phyloP scores from a whole-genome alignment of 306 rosid genomes.

The Corylus avellana region DNA sequence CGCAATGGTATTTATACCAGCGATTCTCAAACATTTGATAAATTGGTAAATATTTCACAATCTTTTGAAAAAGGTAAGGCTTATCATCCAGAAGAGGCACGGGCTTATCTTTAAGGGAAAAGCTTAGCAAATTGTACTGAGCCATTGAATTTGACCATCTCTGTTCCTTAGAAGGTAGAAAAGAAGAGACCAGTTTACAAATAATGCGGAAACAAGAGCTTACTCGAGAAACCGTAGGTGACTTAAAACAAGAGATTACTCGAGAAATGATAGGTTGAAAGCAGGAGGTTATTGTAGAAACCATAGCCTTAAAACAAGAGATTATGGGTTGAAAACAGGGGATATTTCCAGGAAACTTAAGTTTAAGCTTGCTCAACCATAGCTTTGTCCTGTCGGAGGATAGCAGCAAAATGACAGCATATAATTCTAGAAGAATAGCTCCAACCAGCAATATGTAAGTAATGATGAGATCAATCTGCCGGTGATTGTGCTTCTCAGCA shows the following conservation, averaged over 20 bases:
- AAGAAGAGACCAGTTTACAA: background rate
- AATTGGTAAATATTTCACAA: background rate
- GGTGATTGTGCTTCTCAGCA: background rate
- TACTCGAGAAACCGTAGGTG: no score
- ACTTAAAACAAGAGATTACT: background rate
- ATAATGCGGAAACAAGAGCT: no score
- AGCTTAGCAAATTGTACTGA: background rate
- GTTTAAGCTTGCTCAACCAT: background rate
- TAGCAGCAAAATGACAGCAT: slow-evolving; percentile 1
- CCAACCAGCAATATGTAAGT: background rate
- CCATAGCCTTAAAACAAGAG: background rate
- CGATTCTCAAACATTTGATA: background rate
- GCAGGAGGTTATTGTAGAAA: background rate
- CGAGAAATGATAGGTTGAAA: background rate
- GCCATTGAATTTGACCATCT: background rate
- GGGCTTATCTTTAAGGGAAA: background rate
- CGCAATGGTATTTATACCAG: background rate
- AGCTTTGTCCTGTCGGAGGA: slow-evolving; percentile 3
- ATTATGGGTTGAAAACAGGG: background rate
- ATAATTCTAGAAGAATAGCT: background rate
- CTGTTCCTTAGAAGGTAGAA: background rate
- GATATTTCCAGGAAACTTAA: background rate
- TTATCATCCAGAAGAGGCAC: background rate
- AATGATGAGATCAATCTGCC: background rate
- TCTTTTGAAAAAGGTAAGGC: background rate